Conservation (phyloP, 495 filamentous ascomycete genomes). For the Viridothelium virens region DNA sequence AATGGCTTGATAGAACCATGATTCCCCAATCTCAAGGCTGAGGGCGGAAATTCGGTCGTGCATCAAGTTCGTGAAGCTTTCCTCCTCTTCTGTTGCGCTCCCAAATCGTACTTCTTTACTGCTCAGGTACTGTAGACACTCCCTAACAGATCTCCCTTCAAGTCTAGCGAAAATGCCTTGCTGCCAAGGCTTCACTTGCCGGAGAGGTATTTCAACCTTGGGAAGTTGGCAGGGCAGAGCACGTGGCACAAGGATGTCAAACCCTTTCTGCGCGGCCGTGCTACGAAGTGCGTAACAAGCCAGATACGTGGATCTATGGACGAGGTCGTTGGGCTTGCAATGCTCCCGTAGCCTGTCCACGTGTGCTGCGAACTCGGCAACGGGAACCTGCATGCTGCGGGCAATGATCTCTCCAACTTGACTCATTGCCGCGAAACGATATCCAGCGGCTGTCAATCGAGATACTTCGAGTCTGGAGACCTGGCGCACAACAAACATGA, state of each 20-base stretch:
- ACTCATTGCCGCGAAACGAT: slow-evolving; percentile 60
- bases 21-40: slow-evolving; percentile 38
- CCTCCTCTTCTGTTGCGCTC: slow-evolving; percentile 24
- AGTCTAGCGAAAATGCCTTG: slow-evolving; percentile 5
- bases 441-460: slow-evolving; percentile 63
- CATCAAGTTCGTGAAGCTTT: slow-evolving; percentile 40
- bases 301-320: slow-evolving; percentile 48
- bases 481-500: slow-evolving; percentile 72
- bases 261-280: slow-evolving; percentile 56
- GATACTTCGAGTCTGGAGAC: slow-evolving; percentile 50
- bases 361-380: slow-evolving; percentile 44
- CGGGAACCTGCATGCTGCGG: slow-evolving; percentile 61
- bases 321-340: background rate
- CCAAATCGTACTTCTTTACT: slow-evolving; percentile 29
- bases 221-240: slow-evolving; percentile 61
- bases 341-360: slow-evolving; percentile 48
- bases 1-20: slow-evolving; percentile 42
- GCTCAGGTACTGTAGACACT: slow-evolving; percentile 44
- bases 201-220: slow-evolving; percentile 49
- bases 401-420: slow-evolving; percentile 63
- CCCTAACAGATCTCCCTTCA: slow-evolving; percentile 35
- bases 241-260: slow-evolving; percentile 65
- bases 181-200: slow-evolving; percentile 52
- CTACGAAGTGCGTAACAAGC: slow-evolving; percentile 65
- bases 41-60: slow-evolving; percentile 40